phyloP scores from a whole-genome alignment of 2,329 filamentous ascomycete genomes.

The Aspergillus sp. region DNA sequence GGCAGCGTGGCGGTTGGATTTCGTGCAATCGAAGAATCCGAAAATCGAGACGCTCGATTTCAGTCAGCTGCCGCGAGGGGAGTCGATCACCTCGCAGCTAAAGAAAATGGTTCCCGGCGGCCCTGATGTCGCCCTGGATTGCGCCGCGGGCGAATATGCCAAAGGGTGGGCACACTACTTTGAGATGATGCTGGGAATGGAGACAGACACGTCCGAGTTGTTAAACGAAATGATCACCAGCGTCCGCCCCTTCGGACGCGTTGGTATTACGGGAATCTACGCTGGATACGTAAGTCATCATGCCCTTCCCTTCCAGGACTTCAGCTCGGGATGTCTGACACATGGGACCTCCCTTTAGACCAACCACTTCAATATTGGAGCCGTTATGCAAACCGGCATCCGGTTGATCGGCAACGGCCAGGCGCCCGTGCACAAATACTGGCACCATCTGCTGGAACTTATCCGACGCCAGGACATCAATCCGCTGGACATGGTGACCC shows the following conservation, averaged over 20 bases:
- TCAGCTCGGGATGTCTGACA: not conserved
- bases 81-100: constrained; percentile 68
- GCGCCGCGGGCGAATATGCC: constrained; percentile 62
- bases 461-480: constrained; percentile 70
- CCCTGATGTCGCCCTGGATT: constrained; percentile 73
- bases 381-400: constrained; percentile 83
- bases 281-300: constrained; percentile 54
- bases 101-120: constrained; percentile 74
- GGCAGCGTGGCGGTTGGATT: constrained; percentile 64
- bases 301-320: not conserved
- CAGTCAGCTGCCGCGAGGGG: constrained; percentile 59
- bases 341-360: constrained; percentile 46
- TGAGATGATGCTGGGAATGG: constrained; percentile 63
- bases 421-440: constrained; percentile 78
- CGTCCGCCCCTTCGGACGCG: constrained; percentile 60
- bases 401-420: constrained; percentile 70
- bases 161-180: constrained; percentile 63
- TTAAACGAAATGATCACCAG: constrained; percentile 57
- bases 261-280: constrained; percentile 73
- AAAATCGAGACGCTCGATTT: constrained; percentile 70
- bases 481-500: constrained; percentile 76
- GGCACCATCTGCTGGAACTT: constrained; percentile 70
- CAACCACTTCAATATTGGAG: constrained; percentile 80
- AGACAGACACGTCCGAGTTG: constrained; percentile 75
- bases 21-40: constrained; percentile 63